Evolutionary conservation across 768 basidiomycete species (phyloP).

Genomic region (Pleurotus citrinopileatus): DNA sequence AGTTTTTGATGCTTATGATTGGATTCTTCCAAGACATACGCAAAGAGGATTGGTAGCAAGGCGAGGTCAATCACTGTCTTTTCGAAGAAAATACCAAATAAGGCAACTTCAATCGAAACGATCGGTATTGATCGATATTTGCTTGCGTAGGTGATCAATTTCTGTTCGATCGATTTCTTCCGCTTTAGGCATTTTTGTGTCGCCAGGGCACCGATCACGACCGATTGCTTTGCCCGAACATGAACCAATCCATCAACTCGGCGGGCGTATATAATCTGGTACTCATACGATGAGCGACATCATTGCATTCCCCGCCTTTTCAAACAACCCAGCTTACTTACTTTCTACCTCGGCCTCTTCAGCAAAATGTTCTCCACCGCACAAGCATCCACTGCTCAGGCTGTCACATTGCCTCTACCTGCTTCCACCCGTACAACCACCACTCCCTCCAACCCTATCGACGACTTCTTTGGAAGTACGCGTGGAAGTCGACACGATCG

Average conservation of each 20-base stretch:
- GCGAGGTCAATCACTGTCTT: no score
- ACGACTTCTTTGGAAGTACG: slow-evolving; percentile 4
- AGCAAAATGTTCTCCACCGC: background rate
- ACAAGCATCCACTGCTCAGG: background rate
- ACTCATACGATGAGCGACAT: background rate
- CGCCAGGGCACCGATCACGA: background rate
- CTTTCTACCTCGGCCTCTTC: background rate
- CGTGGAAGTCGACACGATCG: slow-evolving; percentile 2
- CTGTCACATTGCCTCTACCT: background rate
- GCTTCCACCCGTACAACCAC: background rate
- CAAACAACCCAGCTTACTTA: background rate
- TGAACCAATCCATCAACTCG: background rate
- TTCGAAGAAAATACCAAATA: no score
- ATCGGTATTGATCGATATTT: background rate
- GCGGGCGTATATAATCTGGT: slow-evolving; percentile 1
- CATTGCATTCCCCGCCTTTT: background rate
- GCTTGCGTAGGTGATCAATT: background rate
- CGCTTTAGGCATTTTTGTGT: background rate
- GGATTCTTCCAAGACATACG: no score
- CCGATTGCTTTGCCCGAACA: background rate
- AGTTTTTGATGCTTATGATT: no score
- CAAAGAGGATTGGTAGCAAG: no score
- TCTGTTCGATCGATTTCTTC: background rate
- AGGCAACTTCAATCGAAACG: background rate
- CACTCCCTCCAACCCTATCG: background rate